phyloP scores from a whole-genome alignment of 345 rosid genomes.

The Mercurialis annua region DNA sequence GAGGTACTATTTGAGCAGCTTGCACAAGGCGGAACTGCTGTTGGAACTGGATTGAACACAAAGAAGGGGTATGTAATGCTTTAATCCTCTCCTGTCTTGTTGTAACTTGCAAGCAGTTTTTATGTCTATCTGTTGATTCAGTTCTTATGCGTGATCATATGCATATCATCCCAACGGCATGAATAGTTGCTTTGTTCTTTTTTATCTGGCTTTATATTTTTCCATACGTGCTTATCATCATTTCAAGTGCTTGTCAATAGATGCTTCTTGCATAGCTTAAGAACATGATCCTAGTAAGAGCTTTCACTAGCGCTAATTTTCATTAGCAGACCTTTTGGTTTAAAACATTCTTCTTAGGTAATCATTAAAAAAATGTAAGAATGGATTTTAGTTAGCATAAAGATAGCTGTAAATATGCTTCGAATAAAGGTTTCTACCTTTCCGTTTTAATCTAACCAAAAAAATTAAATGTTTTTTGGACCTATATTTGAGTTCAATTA shows the following conservation, averaged over 20 bases:
- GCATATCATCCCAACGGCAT: neutral
- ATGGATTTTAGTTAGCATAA: neutral
- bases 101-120: neutral
- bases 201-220: too few relatives aligned
- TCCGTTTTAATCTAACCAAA: neutral
- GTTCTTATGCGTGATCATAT: neutral
- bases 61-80: constrained; percentile 73
- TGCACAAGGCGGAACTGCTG: constrained; percentile 99
- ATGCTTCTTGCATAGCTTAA: neutral
- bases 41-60: constrained; percentile 95
- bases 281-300: neutral
- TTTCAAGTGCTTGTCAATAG: too few relatives aligned
- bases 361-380: neutral
- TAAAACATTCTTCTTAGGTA: too few relatives aligned
- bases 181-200: neutral
- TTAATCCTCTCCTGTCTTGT: neutral
- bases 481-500: neutral
- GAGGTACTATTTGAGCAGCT: constrained; percentile 54
- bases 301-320: neutral
- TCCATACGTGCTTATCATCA: too few relatives aligned
- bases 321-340: neutral
- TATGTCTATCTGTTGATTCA: neutral
- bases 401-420: neutral
- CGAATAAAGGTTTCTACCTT: neutral
- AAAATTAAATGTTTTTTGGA: neutral